These are phyloP conservation scores for Paspalum vaginatum DNA, from an alignment of 176 grass and related monocot species.

Conservation along the genomic window DNA sequence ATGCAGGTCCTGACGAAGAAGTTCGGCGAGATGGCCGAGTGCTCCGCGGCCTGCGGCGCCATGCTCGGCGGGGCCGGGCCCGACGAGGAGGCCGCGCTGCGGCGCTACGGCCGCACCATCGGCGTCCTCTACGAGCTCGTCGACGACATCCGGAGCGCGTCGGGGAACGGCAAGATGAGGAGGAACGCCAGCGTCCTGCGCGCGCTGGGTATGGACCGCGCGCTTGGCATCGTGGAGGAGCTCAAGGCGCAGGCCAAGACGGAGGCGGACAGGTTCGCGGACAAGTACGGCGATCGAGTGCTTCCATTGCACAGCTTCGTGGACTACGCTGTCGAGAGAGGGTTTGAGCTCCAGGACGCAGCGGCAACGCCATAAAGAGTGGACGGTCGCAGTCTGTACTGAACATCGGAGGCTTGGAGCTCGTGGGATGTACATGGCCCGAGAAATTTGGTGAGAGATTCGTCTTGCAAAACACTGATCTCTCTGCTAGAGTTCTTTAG, in stretches of 20 bases:
- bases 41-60: slow-evolving; percentile 86
- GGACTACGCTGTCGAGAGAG: slow-evolving; percentile 85
- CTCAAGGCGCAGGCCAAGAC: slow-evolving; percentile 76
- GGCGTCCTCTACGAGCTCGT: slow-evolving; percentile 91
- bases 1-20: slow-evolving; percentile 85
- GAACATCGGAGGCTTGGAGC: slow-evolving; percentile 1
- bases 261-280: slow-evolving; percentile 63
- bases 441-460: slow-evolving; percentile 13
- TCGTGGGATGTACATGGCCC: slow-evolving; percentile 5
- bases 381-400: not conserved
- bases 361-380: slow-evolving; percentile 9
- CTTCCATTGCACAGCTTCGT: slow-evolving; percentile 84
- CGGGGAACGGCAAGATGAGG: slow-evolving; percentile 72
- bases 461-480: not conserved
- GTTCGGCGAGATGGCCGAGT: slow-evolving; percentile 94
- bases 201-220: slow-evolving; percentile 66
- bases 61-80: slow-evolving; percentile 68
- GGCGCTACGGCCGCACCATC: slow-evolving; percentile 76
- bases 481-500: slow-evolving; percentile 16
- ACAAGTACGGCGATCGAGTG: slow-evolving; percentile 70
- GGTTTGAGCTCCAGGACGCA: slow-evolving; percentile 64
- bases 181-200: slow-evolving; percentile 76
- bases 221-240: slow-evolving; percentile 77
- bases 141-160: slow-evolving; percentile 81
- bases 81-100: slow-evolving; percentile 67